Conservation (phyloP, 1,284 basidiomycete genomes). For the Cutaneotrichosporon sp. region DNA sequence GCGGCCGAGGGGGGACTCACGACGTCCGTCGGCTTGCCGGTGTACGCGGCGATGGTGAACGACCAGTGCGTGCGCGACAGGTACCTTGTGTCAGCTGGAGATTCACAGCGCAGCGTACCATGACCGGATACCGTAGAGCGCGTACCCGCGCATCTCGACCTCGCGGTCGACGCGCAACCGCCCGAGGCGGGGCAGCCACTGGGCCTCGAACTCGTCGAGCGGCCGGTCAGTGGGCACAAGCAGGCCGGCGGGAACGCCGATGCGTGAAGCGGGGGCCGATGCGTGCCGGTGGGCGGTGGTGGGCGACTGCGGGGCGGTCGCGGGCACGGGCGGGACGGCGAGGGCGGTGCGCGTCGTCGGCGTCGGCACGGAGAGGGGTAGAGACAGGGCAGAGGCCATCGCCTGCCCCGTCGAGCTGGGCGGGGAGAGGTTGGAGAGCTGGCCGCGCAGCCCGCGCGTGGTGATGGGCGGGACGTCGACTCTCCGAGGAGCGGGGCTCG, state of each 20-base stretch:
- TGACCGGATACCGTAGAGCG: slow-evolving; percentile 43
- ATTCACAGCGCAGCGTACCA: slow-evolving; percentile 39
- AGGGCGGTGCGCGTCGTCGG: not conserved
- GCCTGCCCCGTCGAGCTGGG: not conserved
- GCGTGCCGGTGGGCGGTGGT: not conserved
- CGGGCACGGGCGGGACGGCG: not conserved
- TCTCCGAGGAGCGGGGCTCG: not conserved
- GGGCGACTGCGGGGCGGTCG: not conserved
- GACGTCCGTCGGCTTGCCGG: slow-evolving; percentile 47
- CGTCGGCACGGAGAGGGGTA: not conserved
- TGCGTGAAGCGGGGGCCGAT: not conserved
- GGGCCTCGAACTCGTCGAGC: slow-evolving; percentile 41
- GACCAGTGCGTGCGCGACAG: slow-evolving; percentile 46
- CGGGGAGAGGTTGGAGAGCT: not conserved
- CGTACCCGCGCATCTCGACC: slow-evolving; percentile 40
- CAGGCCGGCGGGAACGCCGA: slow-evolving; percentile 12
- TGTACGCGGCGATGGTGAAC: slow-evolving; percentile 46
- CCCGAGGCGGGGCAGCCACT: slow-evolving; percentile 42
- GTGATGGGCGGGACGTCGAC: not conserved
- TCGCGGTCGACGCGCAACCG: slow-evolving; percentile 40
- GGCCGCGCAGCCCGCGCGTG: not conserved
- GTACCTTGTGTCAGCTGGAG: slow-evolving; percentile 39
- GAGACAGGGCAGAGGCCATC: not conserved
- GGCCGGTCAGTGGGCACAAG: slow-evolving; percentile 46
- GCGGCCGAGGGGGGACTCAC: slow-evolving; percentile 21